A percentile compares a stretch with the other conserved stretches of the same genome.
These are phyloP conservation scores for Penicillium sp. DNA, from an alignment of 2,329 filamentous ascomycete species.

Conservation along the genomic window DNA sequence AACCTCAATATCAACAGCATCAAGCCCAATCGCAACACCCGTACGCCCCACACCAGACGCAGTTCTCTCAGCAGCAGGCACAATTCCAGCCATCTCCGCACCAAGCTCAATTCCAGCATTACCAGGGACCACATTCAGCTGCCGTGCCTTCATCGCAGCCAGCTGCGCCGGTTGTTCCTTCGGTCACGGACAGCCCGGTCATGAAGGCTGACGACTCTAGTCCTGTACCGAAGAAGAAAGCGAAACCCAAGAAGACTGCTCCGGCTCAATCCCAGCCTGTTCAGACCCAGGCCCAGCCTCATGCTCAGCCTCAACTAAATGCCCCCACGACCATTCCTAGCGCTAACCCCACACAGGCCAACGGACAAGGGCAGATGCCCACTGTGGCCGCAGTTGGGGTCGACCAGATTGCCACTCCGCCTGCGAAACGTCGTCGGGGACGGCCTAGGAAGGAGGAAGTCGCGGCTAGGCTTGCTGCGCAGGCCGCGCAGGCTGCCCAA, in stretches of 20 bases:
- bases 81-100: constrained; percentile 8
- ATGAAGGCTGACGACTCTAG: constrained; percentile 17
- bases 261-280: not conserved
- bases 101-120: constrained; percentile 25
- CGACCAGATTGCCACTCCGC: constrained; percentile 10
- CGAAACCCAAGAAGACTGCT: constrained; percentile 15
- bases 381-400: constrained; percentile 3
- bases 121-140: constrained; percentile 18
- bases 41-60: constrained; percentile 19
- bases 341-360: constrained; percentile 13
- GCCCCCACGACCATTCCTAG: not conserved
- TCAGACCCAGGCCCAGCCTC: constrained; percentile 4
- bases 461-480: constrained; percentile 21
- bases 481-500: constrained; percentile 19
- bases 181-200: constrained; percentile 1
- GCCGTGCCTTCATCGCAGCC: constrained; percentile 8
- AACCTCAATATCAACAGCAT: constrained; percentile 23
- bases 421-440: constrained; percentile 23
- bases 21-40: constrained; percentile 20
- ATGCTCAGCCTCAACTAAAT: not conserved
- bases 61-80: constrained; percentile 19
- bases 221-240: constrained; percentile 24
- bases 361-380: constrained; percentile 18
- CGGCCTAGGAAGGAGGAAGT: constrained; percentile 30
- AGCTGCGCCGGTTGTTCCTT: constrained; percentile 5